Evolutionary conservation across 2,329 filamentous ascomycete species (phyloP).

Genomic region (Pseudogymnoascus sp.): DNA sequence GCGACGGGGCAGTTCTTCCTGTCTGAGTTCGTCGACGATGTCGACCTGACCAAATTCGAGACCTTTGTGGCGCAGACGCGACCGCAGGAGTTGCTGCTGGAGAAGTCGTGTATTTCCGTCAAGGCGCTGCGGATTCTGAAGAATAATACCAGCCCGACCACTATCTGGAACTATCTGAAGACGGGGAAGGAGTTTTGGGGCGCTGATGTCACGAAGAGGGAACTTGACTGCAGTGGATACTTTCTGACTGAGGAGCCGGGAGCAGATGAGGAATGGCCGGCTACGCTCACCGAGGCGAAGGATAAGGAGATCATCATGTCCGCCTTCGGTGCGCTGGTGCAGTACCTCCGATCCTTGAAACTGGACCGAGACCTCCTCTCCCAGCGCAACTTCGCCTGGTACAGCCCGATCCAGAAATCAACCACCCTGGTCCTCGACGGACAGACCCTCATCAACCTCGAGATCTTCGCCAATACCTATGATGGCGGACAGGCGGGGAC

Average conservation of each 20-base stretch:
- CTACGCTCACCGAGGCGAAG: constrained; percentile 61
- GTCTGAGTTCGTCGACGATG: constrained; percentile 86
- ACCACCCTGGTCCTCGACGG: constrained; percentile 89
- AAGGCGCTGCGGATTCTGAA: constrained; percentile 89
- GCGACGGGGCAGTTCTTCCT: constrained; percentile 92
- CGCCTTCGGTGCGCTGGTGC: constrained; percentile 78
- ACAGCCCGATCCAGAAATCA: constrained; percentile 82
- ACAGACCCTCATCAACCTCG: constrained; percentile 95
- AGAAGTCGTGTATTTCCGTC: constrained; percentile 80
- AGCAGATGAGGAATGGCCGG: constrained; percentile 64
- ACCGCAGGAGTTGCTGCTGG: constrained; percentile 80
- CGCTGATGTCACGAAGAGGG: constrained; percentile 71
- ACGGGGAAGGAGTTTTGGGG: constrained; percentile 85
- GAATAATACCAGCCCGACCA: constrained; percentile 87
- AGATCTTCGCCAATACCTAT: constrained; percentile 88
- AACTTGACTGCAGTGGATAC: constrained; percentile 73
- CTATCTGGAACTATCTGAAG: constrained; percentile 92
- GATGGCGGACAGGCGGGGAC: constrained; percentile 83
- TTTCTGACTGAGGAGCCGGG: constrained; percentile 54
- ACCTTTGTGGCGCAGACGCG: constrained; percentile 89
- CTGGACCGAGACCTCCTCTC: constrained; percentile 82
- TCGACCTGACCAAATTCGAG: constrained; percentile 92
- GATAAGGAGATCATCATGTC: constrained; percentile 83
- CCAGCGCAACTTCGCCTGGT: constrained; percentile 83
- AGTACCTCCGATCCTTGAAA: constrained; percentile 81